phyloP scores from a whole-genome alignment of 208 protist species.

The Porcisia hertigi region DNA sequence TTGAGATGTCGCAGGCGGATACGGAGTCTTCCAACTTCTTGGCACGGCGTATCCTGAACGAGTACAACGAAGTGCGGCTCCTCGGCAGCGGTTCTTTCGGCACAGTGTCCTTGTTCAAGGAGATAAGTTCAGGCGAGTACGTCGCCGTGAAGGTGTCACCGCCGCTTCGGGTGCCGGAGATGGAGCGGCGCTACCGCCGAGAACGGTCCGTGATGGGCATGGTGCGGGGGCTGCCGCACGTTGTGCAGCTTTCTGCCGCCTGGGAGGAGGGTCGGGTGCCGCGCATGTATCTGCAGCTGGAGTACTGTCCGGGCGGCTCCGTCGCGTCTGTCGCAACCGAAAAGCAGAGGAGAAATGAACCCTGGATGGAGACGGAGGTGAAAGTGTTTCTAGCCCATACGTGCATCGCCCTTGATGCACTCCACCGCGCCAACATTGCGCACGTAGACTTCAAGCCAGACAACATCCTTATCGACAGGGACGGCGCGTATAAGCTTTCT shows the following conservation, averaged over 20 bases:
- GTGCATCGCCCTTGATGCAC: constrained; percentile 82
- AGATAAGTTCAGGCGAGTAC: constrained; percentile 63
- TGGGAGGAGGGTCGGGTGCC: constrained; percentile 79
- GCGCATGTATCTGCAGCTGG: constrained; percentile 81
- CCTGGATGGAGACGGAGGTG: constrained; percentile 79
- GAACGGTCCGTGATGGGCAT: constrained; percentile 67
- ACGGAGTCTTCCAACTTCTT: constrained; percentile 79
- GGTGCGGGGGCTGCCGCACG: constrained; percentile 66
- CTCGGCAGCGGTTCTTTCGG: constrained; percentile 81
- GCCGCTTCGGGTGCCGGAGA: constrained; percentile 37
- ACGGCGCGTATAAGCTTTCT: constrained; percentile 80
- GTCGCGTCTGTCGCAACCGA: constrained; percentile 55
- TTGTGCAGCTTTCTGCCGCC: constrained; percentile 71
- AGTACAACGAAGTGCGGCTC: constrained; percentile 82
- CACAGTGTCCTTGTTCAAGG: constrained; percentile 77
- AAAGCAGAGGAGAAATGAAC: constrained; percentile 41
- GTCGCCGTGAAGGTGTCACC: constrained; percentile 81
- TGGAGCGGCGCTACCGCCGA: constrained; percentile 57
- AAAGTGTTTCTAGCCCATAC: constrained; percentile 84
- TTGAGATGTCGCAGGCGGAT: constrained; percentile 83
- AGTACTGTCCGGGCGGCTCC: constrained; percentile 85
- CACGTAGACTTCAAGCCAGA: constrained; percentile 95
- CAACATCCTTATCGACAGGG: constrained; percentile 88
- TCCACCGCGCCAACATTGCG: constrained; percentile 80
- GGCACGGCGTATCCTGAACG: constrained; percentile 65